Evolutionary conservation across 2,329 filamentous ascomycete genomes (phyloP).

Genomic region (Salinomyces thailandicus): DNA sequence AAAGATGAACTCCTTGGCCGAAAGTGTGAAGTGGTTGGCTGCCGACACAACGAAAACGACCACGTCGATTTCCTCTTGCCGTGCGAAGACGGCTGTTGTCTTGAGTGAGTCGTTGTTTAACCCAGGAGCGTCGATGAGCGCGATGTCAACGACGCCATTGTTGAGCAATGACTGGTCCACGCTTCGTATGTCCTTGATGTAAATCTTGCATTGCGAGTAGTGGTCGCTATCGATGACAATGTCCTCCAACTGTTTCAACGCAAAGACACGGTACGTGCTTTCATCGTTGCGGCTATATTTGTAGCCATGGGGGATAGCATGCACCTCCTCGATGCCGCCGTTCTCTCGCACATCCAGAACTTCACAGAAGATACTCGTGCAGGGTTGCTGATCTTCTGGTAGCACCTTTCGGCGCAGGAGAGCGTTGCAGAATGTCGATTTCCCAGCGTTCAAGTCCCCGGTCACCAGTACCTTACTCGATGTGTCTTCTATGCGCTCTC

Average conservation of each 20-base stretch:
- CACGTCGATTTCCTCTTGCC: conserved; percentile 97
- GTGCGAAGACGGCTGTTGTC: conserved; percentile 91
- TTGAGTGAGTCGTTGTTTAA: conserved; percentile 94
- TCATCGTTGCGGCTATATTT: conserved; percentile 84
- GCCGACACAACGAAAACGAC: conserved; percentile 97
- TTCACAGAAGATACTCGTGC: conserved; percentile 97
- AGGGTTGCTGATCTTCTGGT: conserved; percentile 94
- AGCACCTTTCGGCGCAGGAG: conserved; percentile 81
- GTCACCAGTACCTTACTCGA: conserved; percentile 95
- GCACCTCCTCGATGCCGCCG: conserved; percentile 82
- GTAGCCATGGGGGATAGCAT: conserved; percentile 75
- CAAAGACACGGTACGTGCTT: conserved; percentile 82
- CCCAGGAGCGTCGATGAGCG: conserved; percentile 90
- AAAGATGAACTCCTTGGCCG: conserved; percentile 95
- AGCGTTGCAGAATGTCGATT: conserved; percentile 99
- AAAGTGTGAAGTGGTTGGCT: conserved; percentile 94
- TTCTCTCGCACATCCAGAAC: conserved; percentile 90
- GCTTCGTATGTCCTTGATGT: conserved; percentile 77
- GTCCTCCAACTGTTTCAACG: conserved; percentile 66
- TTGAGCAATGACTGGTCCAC: conserved; percentile 92
- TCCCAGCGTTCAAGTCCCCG: conserved; percentile 91
- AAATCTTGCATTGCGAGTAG: conserved; percentile 94
- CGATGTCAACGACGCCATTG: conserved; percentile 96
- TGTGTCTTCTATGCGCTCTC: conserved; percentile 92
- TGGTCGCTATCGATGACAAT: conserved; percentile 81